Conservation (phyloP, 2,329 filamentous ascomycete species). For the Ascochyta lentis region DNA sequence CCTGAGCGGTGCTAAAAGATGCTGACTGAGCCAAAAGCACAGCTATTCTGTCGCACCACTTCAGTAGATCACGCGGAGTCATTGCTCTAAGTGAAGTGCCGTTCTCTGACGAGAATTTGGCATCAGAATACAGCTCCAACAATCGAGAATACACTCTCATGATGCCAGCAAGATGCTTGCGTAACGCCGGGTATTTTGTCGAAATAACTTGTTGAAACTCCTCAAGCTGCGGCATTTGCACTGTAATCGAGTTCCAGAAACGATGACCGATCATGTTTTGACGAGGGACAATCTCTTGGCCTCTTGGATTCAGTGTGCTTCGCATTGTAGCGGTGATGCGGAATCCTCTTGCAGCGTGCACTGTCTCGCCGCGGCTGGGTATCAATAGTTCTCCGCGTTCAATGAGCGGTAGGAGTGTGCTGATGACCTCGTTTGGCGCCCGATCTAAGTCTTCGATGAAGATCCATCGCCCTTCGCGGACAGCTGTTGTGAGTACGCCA, state of each 20-base stretch:
- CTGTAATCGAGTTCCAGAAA: conserved; percentile 81
- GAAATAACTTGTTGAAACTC: conserved; percentile 80
- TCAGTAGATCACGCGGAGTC: conserved; percentile 81
- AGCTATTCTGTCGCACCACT: conserved; percentile 83
- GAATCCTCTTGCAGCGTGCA: conserved; percentile 84
- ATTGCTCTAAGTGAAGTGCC: conserved; percentile 66
- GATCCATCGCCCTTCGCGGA: conserved; percentile 93
- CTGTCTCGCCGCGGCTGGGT: conserved; percentile 83
- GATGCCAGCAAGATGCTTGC: conserved; percentile 61
- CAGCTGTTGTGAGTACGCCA: conserved; percentile 91
- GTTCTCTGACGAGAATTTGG: conserved; percentile 58
- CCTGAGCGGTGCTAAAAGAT: conserved; percentile 71
- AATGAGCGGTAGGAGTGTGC: conserved; percentile 88
- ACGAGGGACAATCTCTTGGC: conserved; percentile 73
- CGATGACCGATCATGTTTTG: conserved; percentile 78
- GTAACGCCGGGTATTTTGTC: conserved; percentile 72
- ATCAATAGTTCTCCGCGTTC: conserved; percentile 91
- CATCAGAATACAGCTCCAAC: conserved; percentile 48
- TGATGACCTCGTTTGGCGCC: conserved; percentile 93
- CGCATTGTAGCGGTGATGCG: conserved; percentile 91
- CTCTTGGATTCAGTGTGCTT: conserved; percentile 68
- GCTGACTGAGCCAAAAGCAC: conserved; percentile 67
- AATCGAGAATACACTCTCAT: conserved; percentile 63
- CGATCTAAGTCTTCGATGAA: conserved; percentile 96
- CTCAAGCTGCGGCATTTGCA: conserved; percentile 67